Evolutionary conservation across 257 asterid species (phyloP), one percentile per base, ranked within the genome.

Genomic region (Fraxinus quadrangulata): DNA sequence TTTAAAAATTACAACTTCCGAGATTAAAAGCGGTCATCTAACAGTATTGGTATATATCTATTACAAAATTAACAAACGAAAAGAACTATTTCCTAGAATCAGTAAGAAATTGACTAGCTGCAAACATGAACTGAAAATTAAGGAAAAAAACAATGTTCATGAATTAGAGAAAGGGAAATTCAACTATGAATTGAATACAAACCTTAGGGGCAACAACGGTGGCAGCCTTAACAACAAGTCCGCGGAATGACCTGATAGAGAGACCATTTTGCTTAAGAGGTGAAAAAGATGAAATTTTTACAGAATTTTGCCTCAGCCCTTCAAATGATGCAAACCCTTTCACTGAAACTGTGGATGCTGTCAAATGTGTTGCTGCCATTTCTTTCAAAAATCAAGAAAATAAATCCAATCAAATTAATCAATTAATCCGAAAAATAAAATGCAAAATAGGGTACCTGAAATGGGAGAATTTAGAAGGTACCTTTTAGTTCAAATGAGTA

Each of bases 121-220:
- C 12, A 17, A 17, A 54, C 24, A 56, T 56, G 12, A 56, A 17
- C 26, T 16, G 2, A 56, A 56, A 56, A 56, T 6, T 56, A 56
- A 56, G 66, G 66, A 12, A 11, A 21, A 30, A 1, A 21, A 1
- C 12, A 0, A 12, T 9, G 3, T 4, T 10, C 36, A 26, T 10
- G 36, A 26, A 26, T 63, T 24, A 24, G 34, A 63, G 69, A 13
- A 61, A 30, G 12, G 34, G 10, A 12, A 63, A 63, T 3, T 4
- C 6, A 11, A 21, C 31, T n/a, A 59, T 6, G 31, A 59, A 3
- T 23, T 21, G 67, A 59, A 11, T 3, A 51, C 9, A 5, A 74
- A 94, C 99, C 98, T 96, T 96, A 31, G 99, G 98, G 14, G 99
- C 91, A 74, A 93, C 96, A 45, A 88, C 85, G 0, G 98, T 87